Percentiles rank a stretch among this genome's conserved stretches.
phyloP scores from a whole-genome alignment of 495 filamentous ascomycete genomes.

The Darksidea phi region DNA sequence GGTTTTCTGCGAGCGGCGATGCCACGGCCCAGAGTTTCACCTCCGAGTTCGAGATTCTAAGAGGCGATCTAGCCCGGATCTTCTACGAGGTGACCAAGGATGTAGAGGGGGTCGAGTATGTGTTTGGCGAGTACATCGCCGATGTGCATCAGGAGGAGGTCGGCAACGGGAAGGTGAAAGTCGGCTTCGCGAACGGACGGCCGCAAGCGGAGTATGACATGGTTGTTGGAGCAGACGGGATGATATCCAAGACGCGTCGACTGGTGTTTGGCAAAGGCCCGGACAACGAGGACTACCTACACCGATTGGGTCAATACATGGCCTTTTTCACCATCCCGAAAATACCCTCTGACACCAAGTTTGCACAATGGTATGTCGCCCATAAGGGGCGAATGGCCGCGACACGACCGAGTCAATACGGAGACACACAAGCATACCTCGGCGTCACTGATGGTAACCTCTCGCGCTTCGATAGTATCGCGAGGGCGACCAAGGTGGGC shows the following conservation, averaged over 20 bases:
- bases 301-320: constrained; percentile 28
- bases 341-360: constrained; percentile 1
- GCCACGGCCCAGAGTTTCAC: constrained; percentile 19
- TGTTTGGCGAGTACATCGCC: constrained; percentile 35
- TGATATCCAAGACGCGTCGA: constrained; percentile 24
- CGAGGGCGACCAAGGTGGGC: background rate
- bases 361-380: constrained; percentile 24
- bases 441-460: background rate
- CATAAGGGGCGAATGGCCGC: background rate
- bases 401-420: constrained; percentile 1
- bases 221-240: constrained; percentile 37
- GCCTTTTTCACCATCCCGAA: constrained; percentile 38
- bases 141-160: constrained; percentile 18
- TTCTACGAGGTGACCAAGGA: constrained; percentile 30
- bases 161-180: constrained; percentile 21
- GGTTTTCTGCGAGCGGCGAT: constrained; percentile 19
- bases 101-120: constrained; percentile 10
- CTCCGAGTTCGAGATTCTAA: constrained; percentile 35
- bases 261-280: constrained; percentile 30
- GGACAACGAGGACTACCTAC: constrained; percentile 12
- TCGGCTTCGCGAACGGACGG: constrained; percentile 27
- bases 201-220: constrained; percentile 31
- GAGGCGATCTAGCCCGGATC: constrained; percentile 32
- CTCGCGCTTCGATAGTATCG: background rate
- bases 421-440: constrained; percentile 3